A percentile compares a stretch with the other conserved stretches of the same genome.
Conservation (phyloP, 805 yeast genomes). For the Saturnispora sekii region DNA sequence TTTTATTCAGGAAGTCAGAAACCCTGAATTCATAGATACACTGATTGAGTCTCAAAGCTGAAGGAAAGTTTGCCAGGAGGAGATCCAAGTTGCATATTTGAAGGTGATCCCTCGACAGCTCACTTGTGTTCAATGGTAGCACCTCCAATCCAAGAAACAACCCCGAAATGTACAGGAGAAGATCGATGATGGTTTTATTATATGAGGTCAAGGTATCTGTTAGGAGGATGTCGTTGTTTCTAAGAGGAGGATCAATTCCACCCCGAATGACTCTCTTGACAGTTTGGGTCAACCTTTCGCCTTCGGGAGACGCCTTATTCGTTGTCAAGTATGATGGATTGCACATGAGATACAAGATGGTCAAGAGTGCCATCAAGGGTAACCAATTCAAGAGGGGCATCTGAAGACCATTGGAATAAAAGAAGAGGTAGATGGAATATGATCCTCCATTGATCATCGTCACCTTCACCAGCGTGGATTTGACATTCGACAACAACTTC, state of each 20-base stretch:
- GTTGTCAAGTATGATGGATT: slow-evolving; percentile 23
- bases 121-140: slow-evolving; percentile 22
- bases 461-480: slow-evolving; percentile 15
- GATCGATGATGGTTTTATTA: slow-evolving; percentile 65
- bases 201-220: slow-evolving; percentile 83
- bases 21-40: slow-evolving; percentile 60
- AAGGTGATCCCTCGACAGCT: slow-evolving; percentile 24
- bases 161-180: slow-evolving; percentile 46
- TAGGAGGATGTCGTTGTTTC: slow-evolving; percentile 73
- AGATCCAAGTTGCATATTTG: slow-evolving; percentile 24
- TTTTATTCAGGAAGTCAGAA: slow-evolving; percentile 34
- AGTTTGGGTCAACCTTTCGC: slow-evolving; percentile 40
- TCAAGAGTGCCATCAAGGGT: slow-evolving; percentile 31
- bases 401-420: slow-evolving; percentile 17
- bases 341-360: slow-evolving; percentile 28
- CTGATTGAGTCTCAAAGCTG: slow-evolving; percentile 69
- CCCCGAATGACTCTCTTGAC: slow-evolving; percentile 48
- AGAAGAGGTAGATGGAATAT: slow-evolving; percentile 23
- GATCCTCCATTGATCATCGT: slow-evolving; percentile 20
- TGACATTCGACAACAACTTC: slow-evolving; percentile 13
- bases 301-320: slow-evolving; percentile 21
- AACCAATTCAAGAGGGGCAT: slow-evolving; percentile 25
- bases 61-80: slow-evolving; percentile 41
- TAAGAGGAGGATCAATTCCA: slow-evolving; percentile 43
- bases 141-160: slow-evolving; percentile 28